These are phyloP conservation scores for Aspergillus ostianus DNA, from an alignment of 495 filamentous ascomycete genomes.

Conservation along the genomic window DNA sequence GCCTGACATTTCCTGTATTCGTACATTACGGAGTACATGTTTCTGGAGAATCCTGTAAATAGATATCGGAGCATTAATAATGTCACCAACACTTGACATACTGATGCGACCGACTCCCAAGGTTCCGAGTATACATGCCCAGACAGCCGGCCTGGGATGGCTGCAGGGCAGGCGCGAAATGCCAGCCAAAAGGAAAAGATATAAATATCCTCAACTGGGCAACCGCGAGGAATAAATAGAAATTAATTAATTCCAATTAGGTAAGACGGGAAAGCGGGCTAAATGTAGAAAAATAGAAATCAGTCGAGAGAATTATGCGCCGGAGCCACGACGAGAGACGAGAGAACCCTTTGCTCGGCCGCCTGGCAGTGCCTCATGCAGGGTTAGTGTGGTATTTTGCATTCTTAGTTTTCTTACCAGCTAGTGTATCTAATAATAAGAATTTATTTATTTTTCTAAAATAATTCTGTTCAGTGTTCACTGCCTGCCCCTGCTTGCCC, in stretches of 20 bases:
- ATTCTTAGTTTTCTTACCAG: background rate
- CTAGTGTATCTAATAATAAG: constrained; percentile 16
- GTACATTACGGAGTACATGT: no score
- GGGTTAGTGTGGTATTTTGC: constrained; percentile 10
- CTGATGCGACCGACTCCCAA: background rate
- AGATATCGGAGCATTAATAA: background rate
- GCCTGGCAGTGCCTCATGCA: constrained; percentile 11
- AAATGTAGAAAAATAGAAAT: background rate
- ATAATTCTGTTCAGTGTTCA: constrained; percentile 17
- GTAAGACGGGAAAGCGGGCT: constrained; percentile 1
- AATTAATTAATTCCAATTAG: background rate
- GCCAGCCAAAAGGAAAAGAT: background rate
- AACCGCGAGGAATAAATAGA: constrained; percentile 1
- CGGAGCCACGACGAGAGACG: background rate
- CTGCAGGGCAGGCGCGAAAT: background rate
- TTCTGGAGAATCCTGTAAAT: background rate
- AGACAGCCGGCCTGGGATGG: no score
- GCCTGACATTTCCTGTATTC: background rate
- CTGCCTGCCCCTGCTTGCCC: constrained; percentile 17
- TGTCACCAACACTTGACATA: background rate
- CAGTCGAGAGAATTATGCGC: background rate
- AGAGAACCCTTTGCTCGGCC: background rate
- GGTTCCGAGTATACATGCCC: background rate
- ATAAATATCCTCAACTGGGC: background rate
- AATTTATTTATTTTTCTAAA: background rate